A percentile compares a stretch with the other conserved stretches of the same genome.
phyloP scores from a whole-genome alignment of 2,329 filamentous ascomycete genomes.

The Paracoccidioides brasiliensis region DNA sequence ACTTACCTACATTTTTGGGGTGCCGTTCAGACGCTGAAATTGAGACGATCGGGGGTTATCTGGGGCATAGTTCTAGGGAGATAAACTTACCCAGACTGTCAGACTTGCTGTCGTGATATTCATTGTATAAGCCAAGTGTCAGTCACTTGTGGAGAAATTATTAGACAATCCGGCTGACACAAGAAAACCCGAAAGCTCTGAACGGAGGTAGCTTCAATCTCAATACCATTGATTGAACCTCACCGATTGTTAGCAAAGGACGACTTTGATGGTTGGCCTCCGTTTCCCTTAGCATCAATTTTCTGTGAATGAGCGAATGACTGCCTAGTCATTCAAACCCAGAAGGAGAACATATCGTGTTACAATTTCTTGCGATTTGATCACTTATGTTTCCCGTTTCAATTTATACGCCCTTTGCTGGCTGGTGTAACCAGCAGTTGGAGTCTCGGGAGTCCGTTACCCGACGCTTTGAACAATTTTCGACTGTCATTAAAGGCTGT shows the following conservation, averaged over 20 bases:
- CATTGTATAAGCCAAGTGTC: neutral
- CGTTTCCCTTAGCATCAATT: neutral
- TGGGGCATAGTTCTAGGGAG: neutral
- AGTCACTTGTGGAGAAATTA: neutral
- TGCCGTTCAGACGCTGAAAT: neutral
- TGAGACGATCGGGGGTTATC: neutral
- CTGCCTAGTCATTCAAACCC: neutral
- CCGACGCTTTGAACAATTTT: neutral
- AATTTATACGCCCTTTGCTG: neutral
- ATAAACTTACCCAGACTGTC: neutral
- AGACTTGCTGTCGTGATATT: neutral
- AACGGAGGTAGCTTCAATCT: neutral
- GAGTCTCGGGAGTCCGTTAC: neutral
- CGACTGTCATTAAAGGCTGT: neutral
- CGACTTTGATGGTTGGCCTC: neutral
- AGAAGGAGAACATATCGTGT: neutral
- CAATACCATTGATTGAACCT: neutral
- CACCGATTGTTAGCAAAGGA: neutral
- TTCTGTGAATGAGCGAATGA: neutral
- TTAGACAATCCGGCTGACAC: neutral
- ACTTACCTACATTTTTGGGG: neutral
- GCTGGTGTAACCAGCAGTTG: slow-evolving; percentile 5
- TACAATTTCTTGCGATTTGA: slow-evolving; percentile 1
- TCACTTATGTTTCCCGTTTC: slow-evolving; percentile 4
- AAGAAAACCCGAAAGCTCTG: neutral